These are phyloP conservation scores for Vigna mungo DNA, from an alignment of 306 rosid genomes.

Conservation along the genomic window DNA sequence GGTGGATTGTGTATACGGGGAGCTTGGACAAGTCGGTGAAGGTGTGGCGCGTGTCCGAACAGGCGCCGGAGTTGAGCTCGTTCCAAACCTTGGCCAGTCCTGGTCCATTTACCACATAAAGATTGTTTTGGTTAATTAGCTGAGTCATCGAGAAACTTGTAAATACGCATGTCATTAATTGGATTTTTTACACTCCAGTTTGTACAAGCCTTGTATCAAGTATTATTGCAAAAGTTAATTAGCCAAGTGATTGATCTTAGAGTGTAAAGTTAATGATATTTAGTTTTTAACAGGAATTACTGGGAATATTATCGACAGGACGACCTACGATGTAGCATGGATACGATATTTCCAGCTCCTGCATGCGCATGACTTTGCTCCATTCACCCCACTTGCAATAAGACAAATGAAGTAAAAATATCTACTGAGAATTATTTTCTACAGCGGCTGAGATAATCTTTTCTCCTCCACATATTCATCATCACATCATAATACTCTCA, in stretches of 20 bases:
- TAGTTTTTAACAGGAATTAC: constrained; percentile 49
- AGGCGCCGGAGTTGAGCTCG: constrained; percentile 58
- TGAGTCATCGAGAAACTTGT: background rate
- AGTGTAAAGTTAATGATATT: constrained; percentile 21
- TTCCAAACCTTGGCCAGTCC: background rate
- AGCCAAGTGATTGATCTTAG: background rate
- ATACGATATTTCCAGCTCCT: constrained; percentile 65
- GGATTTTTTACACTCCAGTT: too few species aligned
- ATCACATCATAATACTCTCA: background rate
- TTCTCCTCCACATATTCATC: constrained; percentile 23
- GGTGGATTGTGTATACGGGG: constrained; percentile 87
- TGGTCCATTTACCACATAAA: too few species aligned
- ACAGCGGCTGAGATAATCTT: constrained; percentile 58
- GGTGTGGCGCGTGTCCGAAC: constrained; percentile 87
- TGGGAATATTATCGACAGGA: constrained; percentile 42
- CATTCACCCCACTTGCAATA: constrained; percentile 69
- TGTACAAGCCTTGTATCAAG: too few species aligned
- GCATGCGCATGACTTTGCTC: constrained; percentile 55
- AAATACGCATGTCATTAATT: too few species aligned
- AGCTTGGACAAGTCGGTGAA: constrained; percentile 86
- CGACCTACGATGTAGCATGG: constrained; percentile 59
- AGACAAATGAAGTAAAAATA: constrained; percentile 68
- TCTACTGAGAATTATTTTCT: constrained; percentile 76
- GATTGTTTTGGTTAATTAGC: background rate
- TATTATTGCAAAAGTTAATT: too few species aligned